These are phyloP conservation scores for Seiridium unicorne DNA, from an alignment of 2,329 filamentous ascomycete genomes.

Conservation along the genomic window DNA sequence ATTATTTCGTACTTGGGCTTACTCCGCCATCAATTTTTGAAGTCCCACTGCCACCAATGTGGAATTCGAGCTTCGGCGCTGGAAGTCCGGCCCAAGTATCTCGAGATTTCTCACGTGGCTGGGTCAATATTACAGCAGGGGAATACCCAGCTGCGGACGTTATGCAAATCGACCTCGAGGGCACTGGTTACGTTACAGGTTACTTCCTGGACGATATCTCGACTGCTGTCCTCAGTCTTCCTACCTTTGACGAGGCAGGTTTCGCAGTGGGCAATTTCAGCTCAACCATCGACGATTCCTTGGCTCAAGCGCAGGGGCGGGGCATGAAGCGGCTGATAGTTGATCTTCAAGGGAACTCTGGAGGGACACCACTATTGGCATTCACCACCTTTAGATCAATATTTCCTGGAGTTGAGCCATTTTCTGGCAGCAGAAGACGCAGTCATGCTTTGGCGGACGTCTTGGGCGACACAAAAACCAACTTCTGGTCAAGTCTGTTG, in stretches of 20 bases:
- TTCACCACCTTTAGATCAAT: constrained; percentile 18
- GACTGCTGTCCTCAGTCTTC: constrained; percentile 36
- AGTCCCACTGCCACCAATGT: background rate
- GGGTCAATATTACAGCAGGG: constrained; percentile 6
- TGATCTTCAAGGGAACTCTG: constrained; percentile 20
- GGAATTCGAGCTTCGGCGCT: constrained; percentile 13
- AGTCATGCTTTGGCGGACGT: constrained; percentile 11
- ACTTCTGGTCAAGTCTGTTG: constrained; percentile 6
- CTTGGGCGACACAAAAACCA: constrained; percentile 13
- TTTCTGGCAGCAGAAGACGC: constrained; percentile 17
- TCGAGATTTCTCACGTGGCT: background rate
- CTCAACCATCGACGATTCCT: constrained; percentile 26
- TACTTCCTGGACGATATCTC: constrained; percentile 20
- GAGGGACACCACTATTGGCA: constrained; percentile 15
- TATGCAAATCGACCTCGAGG: constrained; percentile 11
- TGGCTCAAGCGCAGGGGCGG: constrained; percentile 2
- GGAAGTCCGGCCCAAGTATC: background rate
- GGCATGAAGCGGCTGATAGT: constrained; percentile 17
- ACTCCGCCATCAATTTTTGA: constrained; percentile 13
- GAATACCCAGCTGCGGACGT: constrained; percentile 16
- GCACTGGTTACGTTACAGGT: constrained; percentile 14
- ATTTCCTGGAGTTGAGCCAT: constrained; percentile 17
- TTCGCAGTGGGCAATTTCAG: constrained; percentile 27
- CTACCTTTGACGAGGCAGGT: constrained; percentile 29
- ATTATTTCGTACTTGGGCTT: constrained; percentile 36